Evolutionary conservation across 192 early-diverging fungal species (phyloP), one percentile per base, ranked within the genome.

Genomic region (Rhizoclosmatium globosum): DNA sequence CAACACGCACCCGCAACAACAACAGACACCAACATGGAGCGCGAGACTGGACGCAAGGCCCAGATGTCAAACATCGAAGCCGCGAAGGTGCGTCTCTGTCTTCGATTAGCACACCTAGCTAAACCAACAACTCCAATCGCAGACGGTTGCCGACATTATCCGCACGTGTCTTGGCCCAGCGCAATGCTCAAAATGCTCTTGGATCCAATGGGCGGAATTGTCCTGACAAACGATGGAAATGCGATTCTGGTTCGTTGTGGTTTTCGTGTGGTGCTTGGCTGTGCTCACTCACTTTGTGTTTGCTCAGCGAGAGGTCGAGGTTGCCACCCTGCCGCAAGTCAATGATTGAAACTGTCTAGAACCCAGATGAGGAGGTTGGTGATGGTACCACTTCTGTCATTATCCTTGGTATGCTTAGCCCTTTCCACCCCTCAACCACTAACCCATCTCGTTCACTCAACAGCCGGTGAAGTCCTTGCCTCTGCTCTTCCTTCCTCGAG

Each of bases 291-390:
- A 53, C 6, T 17, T 17, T 17, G 50, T 68, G 11, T 53, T 53
- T 53, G 50, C 6, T 13, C 50, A 53, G 50, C 50, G 98, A 83
- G 98, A 99, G 84, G 93, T 95, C 84, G 98, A 99, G 88, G 97
- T 99, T 11, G 95, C 95, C 98, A 99, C 86, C 98, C 98, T 39
- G 98, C 98, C 64, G 98, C 98, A 62, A 99, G 87, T 95, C 93
- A 81, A 98, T 98, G 97, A 98, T 99, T 77, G 98, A 99, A n/a
- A 85, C 92, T 99, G 61, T 93, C 95, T 45, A 89, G 98, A 86
- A 99, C 98, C 69, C 98, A 99, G 98, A 99, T 85, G 98, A 99
- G 84, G 98, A 99, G 86, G 97, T 98, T 58, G 98, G 98, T 75
- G 98, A 99, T 80, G 98, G 98, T 74, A 99, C 98, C 11, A 99